Evolutionary conservation across 768 basidiomycete species (phyloP).

Genomic region (Boletus fagicola): DNA sequence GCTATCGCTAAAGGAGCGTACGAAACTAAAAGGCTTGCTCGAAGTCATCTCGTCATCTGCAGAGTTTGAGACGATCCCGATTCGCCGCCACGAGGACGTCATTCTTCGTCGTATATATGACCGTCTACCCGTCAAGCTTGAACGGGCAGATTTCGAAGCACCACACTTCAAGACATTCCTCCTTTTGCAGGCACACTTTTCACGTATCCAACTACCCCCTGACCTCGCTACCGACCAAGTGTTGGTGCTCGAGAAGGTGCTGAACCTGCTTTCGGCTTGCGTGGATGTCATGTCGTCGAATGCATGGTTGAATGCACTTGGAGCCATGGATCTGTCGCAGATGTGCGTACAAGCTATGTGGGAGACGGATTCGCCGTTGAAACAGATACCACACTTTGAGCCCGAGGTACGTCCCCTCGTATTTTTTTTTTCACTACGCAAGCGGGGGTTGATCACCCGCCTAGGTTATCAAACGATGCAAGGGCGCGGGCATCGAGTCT

Average conservation of each 20-base stretch:
- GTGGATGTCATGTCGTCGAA: conserved; percentile 99
- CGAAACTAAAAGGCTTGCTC: conserved; percentile 93
- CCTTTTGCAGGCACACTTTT: conserved; percentile 95
- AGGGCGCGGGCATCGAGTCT: conserved; percentile 74
- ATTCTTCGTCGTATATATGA: conserved; percentile 90
- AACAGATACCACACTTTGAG: conserved; percentile 97
- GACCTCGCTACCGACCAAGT: conserved; percentile 92
- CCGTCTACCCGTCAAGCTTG: conserved; percentile 93
- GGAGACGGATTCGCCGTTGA: conserved; percentile 94
- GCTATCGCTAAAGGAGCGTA: conserved; percentile 90
- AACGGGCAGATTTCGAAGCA: conserved; percentile 79
- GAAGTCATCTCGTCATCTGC: conserved; percentile 97
- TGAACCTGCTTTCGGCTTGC: conserved; percentile 89
- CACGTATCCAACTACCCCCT: conserved; percentile 85
- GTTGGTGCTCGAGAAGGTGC: conserved; percentile 83
- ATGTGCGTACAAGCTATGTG: conserved; percentile 99
- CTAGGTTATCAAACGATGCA: conserved; percentile 82
- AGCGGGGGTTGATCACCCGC: conserved; percentile 1
- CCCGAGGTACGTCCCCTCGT: conserved; percentile 53
- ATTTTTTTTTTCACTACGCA: background rate
- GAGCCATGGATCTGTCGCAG: conserved; percentile 97
- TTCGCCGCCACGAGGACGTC: conserved; percentile 88
- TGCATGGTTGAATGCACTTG: conserved; percentile 89
- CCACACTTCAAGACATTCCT: conserved; percentile 99
- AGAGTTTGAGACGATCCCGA: conserved; percentile 93